Evolutionary conservation across 2,329 filamentous ascomycete genomes (phyloP).

Genomic region (Juglanconis sp.): DNA sequence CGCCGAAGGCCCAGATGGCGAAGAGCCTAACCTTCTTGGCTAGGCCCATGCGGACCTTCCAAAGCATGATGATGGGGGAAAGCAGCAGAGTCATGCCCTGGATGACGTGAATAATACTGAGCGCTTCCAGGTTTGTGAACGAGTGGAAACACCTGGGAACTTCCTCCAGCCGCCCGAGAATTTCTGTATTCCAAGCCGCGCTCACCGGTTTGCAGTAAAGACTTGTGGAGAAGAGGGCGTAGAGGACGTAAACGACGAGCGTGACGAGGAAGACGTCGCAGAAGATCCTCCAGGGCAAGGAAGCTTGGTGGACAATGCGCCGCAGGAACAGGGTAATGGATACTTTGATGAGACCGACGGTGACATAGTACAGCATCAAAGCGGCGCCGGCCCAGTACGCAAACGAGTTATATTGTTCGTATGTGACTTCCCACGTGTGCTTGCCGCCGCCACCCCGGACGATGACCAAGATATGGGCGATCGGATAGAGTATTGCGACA

Average conservation of each 20-base stretch:
- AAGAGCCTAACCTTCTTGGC: constrained; percentile 26
- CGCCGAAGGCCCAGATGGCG: constrained; percentile 29
- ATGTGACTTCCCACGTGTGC: constrained; percentile 15
- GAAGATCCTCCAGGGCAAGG: constrained; percentile 24
- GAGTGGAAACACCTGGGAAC: constrained; percentile 3
- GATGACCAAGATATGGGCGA: constrained; percentile 9
- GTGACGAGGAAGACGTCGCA: constrained; percentile 28
- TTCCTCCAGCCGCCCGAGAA: background rate
- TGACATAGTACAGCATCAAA: background rate
- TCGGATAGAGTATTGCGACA: background rate
- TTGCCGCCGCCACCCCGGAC: constrained; percentile 8
- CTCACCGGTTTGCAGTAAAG: constrained; percentile 24
- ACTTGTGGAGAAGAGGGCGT: constrained; percentile 25
- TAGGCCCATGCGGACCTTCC: constrained; percentile 27
- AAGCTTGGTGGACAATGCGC: constrained; percentile 17
- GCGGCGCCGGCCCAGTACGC: background rate
- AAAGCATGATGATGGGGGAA: constrained; percentile 30
- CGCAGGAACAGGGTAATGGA: constrained; percentile 24
- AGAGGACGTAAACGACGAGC: constrained; percentile 24
- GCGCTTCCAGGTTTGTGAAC: constrained; percentile 18
- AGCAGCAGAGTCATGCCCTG: constrained; percentile 28
- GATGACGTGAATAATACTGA: constrained; percentile 30
- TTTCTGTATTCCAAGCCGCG: constrained; percentile 4
- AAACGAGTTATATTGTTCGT: constrained; percentile 7
- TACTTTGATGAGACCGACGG: constrained; percentile 21